Base-by-base conservation (phyloP, 1,284 basidiomycete genomes). In the Melampsora abietis-canadensis region DNA sequence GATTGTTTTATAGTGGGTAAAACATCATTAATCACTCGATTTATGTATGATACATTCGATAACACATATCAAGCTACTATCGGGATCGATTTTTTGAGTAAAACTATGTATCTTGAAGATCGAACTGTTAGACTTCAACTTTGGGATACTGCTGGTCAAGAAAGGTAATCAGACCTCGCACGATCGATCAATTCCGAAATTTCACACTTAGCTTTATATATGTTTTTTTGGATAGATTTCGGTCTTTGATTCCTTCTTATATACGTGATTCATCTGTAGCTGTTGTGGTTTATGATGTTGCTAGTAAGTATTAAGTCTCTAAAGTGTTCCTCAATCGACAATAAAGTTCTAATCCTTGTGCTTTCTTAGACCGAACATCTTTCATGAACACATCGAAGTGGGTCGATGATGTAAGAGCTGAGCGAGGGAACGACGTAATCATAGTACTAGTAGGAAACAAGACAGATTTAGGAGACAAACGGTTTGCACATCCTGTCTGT, bases 61-160 rank as follows among this genome's bases (percentile, higher is more conserved):
- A 97, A 96, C 84, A 98, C 95, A 62, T 99, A 99, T 83, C 96
- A 99, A 83, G 96, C 96, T 15, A 99, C 96, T 15, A 99, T 99
- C 82, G 96, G 96, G 77, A 98, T 98, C 83, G 96, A 99, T 85
- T 98, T 98, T 83, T 85, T 99, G 82, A 95, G 92, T 84, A 99
- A 99, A 86, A 98, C 96, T 0, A 96, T 99, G 93, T 99, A 99
- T 83, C 87, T 98, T 76, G 96, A 99, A 82, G 96, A 99, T 85
- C 86, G 96, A 79, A 99, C 96, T 2, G 95, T 99, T 64, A 87
- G 96, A 81, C 84, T 99, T 83, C 96, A 99, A 82, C 85, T 99
- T 10, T 99, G 94, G 94, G 96, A 99, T 83, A 99, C 96, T 76
- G 95, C 96, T 78, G 93, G 93, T 54, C 93, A 95, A 87, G 91